Evolutionary conservation across 768 basidiomycete genomes (phyloP).

Genomic region (Saitozyma sp.): DNA sequence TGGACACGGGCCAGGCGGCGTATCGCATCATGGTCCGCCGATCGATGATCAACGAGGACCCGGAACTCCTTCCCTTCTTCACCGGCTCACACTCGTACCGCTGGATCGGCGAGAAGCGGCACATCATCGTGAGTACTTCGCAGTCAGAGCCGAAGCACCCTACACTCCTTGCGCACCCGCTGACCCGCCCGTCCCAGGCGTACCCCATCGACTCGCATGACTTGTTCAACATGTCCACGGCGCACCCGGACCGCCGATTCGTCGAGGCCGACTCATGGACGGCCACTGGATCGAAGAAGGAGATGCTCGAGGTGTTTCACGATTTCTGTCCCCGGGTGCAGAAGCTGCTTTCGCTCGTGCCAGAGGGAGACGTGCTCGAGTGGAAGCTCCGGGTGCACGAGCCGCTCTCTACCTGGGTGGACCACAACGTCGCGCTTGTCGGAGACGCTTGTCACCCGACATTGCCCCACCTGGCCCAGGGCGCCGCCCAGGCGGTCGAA

Average conservation of each 20-base stretch:
- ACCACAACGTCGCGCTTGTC: constrained; percentile 49
- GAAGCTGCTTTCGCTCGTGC: constrained; percentile 53
- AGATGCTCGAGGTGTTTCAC: constrained; percentile 52
- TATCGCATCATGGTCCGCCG: constrained; percentile 55
- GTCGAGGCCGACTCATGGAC: constrained; percentile 48
- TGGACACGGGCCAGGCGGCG: constrained; percentile 55
- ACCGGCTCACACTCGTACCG: constrained; percentile 48
- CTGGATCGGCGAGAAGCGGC: constrained; percentile 54
- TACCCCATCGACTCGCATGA: constrained; percentile 54
- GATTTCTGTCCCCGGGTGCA: constrained; percentile 54
- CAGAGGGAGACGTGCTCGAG: constrained; percentile 53
- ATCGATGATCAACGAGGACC: constrained; percentile 48
- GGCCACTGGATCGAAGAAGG: constrained; percentile 51
- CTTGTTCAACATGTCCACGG: constrained; percentile 55
- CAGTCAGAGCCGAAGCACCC: not conserved
- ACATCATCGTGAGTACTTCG: constrained; percentile 45
- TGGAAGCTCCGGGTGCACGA: constrained; percentile 55
- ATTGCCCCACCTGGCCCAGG: constrained; percentile 52
- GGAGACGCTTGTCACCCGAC: constrained; percentile 55
- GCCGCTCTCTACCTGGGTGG: constrained; percentile 55
- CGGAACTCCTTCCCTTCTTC: constrained; percentile 52
- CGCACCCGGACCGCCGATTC: constrained; percentile 54
- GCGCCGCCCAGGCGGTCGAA: constrained; percentile 56
- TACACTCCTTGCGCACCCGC: not conserved
- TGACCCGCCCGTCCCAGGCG: constrained; percentile 19